These are phyloP conservation scores for Poa annua DNA, from an alignment of 176 grass and related monocot species.

Conservation along the genomic window DNA sequence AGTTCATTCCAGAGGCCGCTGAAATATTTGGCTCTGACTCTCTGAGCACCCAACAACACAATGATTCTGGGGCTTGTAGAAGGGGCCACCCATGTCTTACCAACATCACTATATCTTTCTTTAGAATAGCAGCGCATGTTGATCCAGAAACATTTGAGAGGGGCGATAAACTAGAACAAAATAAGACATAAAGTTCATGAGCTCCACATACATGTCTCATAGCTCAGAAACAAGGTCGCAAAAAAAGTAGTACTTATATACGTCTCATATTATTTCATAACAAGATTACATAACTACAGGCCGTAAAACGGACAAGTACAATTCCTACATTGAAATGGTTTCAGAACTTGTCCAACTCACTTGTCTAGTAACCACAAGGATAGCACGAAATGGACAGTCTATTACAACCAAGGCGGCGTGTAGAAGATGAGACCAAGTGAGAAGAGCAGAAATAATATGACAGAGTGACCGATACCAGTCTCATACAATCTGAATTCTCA, in stretches of 20 bases:
- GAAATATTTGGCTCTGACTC: too few relatives aligned
- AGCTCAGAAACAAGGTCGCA: not conserved
- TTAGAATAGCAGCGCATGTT: too few relatives aligned
- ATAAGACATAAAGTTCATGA: too few relatives aligned
- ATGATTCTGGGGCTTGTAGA: too few relatives aligned
- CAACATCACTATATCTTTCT: too few relatives aligned
- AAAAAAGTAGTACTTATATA: not conserved
- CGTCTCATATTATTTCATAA: not conserved
- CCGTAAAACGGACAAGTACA: not conserved
- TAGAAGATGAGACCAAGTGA: not conserved
- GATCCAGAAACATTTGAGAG: too few relatives aligned
- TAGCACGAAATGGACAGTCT: not conserved
- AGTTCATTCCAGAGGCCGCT: too few relatives aligned
- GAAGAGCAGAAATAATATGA: not conserved
- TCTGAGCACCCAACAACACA: too few relatives aligned
- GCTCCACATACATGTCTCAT: not conserved
- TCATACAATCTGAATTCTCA: constrained; percentile 9
- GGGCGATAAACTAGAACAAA: too few relatives aligned
- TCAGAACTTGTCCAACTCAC: not conserved
- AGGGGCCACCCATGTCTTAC: too few relatives aligned
- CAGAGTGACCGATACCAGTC: not conserved
- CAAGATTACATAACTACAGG: not conserved
- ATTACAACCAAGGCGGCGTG: not conserved
- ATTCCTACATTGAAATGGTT: constrained; percentile 1
- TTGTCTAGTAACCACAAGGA: not conserved